Evolutionary conservation across 1,284 basidiomycete genomes (phyloP).

Genomic region (Sporisorium sorghi): DNA sequence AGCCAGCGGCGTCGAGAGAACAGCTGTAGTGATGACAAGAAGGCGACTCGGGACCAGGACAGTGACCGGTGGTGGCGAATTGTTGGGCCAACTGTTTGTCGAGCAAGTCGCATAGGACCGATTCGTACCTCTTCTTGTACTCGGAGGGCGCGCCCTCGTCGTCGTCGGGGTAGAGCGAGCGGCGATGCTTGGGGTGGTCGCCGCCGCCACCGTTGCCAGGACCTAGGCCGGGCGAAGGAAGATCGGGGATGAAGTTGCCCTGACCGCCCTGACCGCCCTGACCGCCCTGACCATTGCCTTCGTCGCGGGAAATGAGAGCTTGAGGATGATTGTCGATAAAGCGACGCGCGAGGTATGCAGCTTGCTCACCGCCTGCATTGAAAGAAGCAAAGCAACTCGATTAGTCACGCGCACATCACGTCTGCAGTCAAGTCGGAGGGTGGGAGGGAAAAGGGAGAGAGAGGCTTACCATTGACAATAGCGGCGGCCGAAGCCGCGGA

Average conservation of each 20-base stretch:
- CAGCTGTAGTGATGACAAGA: constrained; percentile 7
- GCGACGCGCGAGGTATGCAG: neutral
- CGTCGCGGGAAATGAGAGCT: neutral
- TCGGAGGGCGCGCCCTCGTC: too few species aligned
- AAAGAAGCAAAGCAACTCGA: neutral
- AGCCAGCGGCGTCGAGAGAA: constrained; percentile 4
- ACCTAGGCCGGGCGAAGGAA: neutral
- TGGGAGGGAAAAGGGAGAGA: too few species aligned
- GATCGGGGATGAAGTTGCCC: neutral
- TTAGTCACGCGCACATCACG: too few species aligned
- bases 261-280: neutral
- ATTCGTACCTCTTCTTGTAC: too few species aligned
- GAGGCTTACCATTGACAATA: constrained; percentile 12
- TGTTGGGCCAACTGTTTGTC: constrained; percentile 1
- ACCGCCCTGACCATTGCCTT: neutral
- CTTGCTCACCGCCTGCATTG: neutral
- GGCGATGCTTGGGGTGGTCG: neutral
- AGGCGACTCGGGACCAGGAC: neutral
- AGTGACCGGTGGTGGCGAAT: constrained; percentile 8
- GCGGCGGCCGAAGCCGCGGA: constrained; percentile 3
- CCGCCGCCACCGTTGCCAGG: neutral
- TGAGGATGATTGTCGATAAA: constrained; percentile 2
- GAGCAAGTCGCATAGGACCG: too few species aligned
- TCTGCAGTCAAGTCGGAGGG: neutral
- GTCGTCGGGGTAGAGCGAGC: neutral